Base-by-base conservation (phyloP, 805 yeast genomes). In the Suhomyces xylopsoci region DNA sequence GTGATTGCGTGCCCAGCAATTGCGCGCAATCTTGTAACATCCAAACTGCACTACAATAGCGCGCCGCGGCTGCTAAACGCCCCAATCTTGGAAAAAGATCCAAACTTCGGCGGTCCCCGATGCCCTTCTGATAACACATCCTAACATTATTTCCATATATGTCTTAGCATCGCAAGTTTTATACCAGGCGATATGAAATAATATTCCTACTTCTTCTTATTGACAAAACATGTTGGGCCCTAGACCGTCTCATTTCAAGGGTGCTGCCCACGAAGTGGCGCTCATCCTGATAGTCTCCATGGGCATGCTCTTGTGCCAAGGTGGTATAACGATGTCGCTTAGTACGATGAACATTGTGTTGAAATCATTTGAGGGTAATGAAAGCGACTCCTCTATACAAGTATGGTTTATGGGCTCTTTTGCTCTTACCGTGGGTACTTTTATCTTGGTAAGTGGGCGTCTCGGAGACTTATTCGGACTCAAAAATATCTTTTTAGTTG, bases 391-490 rank as follows among this genome's bases (percentile, higher is more conserved):
- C 32, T 51, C 57, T 9, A 44, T 40, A 17, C 47, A 50, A n/a
- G 60, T 57, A 8, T 57, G 96, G 94, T 81, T 83, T 62, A 77
- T 83, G 75, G 90, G 91, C 1, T 80, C 89, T 0, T 86, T 81
- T 62, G 83, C 90, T 0, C 67, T 88, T 51, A 82, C 90, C 0
- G 81, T 86, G 5, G 93, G 93, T 10, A 85, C 93, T 0, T 82
- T 87, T 55, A 87, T 88, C 48, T 65, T 88, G 36, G 71, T 84
- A 4, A 79, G 87, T 36, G 94, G 94, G 7, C 76, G 84, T 48
- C 62, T 86, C 45, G 94, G 96, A 32, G 96, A 88, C 61, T 70
- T 87, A 10, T 82, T 81, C 58, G 94, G 94, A 0, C 71, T 85
- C 50, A 83, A 82, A 53, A 69, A 64, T 41, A 66, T 82, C n/a